Conservation (phyloP, 257 asterid genomes). For the Solanum ossicruentum region DNA sequence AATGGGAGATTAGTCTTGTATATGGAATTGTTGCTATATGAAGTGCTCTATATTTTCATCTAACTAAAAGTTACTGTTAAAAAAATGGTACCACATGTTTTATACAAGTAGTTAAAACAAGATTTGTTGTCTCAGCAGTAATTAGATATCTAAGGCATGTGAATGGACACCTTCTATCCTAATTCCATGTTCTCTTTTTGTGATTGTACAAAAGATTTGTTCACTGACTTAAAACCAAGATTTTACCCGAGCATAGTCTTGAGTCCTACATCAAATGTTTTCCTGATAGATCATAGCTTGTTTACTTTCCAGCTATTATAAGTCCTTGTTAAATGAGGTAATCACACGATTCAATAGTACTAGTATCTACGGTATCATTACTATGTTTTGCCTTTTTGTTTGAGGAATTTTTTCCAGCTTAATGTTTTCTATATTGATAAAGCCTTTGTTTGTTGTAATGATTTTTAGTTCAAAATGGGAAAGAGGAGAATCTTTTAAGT, state of each 20-base stretch:
- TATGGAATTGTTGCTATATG: background rate
- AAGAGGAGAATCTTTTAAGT: slow-evolving; percentile 24
- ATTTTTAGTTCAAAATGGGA: slow-evolving; percentile 18
- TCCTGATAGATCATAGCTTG: background rate
- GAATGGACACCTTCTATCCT: background rate
- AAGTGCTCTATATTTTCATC: background rate
- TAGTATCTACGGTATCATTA: background rate
- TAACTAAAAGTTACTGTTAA: background rate
- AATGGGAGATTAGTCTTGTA: background rate
- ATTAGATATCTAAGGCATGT: background rate
- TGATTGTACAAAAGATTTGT: background rate
- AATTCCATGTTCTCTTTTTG: background rate
- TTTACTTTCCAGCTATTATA: background rate
- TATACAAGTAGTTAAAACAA: background rate
- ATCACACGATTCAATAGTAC: background rate
- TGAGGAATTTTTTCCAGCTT: background rate
- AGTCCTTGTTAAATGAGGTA: background rate
- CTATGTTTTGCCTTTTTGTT: background rate
- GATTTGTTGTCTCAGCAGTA: background rate
- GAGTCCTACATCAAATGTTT: background rate
- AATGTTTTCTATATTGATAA: background rate
- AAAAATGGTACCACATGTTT: background rate
- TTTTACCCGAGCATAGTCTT: background rate
- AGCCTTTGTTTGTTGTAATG: background rate
- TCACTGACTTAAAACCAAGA: background rate